These are phyloP conservation scores for Dictyostelium intermedium DNA, from an alignment of 78 protist species.

Conservation along the genomic window DNA sequence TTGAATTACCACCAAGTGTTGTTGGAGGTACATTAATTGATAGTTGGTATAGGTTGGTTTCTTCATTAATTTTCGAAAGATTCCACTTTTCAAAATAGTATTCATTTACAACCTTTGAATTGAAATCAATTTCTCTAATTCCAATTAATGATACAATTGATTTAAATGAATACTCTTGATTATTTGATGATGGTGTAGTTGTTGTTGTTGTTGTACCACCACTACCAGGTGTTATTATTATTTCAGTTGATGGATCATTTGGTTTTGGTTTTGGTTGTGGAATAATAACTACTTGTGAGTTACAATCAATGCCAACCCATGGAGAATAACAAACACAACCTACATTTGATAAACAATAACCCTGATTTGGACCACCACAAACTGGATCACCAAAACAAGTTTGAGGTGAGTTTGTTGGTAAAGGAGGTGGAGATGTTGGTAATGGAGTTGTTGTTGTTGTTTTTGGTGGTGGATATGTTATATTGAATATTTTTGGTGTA, in stretches of 20 bases:
- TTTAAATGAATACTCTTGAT: background rate
- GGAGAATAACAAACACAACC: background rate
- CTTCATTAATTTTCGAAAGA: background rate
- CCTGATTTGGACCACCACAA: background rate
- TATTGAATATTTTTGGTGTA: background rate
- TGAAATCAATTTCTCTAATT: background rate
- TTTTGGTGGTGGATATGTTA: too few relatives aligned
- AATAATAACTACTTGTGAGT: background rate
- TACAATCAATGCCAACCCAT: background rate
- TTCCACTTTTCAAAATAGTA: background rate
- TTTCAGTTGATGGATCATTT: background rate
- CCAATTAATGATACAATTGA: background rate
- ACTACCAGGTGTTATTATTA: background rate
- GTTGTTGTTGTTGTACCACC: too few relatives aligned
- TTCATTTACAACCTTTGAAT: background rate
- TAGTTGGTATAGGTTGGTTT: background rate
- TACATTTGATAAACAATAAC: background rate
- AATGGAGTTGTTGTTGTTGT: too few relatives aligned
- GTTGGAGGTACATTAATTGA: background rate
- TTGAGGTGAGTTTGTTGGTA: background rate
- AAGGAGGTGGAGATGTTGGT: background rate
- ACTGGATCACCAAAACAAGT: background rate
- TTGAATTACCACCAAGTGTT: background rate
- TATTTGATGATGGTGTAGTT: too few relatives aligned
- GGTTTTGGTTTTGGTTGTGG: background rate